Base-by-base conservation (phyloP, 257 asterid species). In the Scutellaria galericulata region DNA sequence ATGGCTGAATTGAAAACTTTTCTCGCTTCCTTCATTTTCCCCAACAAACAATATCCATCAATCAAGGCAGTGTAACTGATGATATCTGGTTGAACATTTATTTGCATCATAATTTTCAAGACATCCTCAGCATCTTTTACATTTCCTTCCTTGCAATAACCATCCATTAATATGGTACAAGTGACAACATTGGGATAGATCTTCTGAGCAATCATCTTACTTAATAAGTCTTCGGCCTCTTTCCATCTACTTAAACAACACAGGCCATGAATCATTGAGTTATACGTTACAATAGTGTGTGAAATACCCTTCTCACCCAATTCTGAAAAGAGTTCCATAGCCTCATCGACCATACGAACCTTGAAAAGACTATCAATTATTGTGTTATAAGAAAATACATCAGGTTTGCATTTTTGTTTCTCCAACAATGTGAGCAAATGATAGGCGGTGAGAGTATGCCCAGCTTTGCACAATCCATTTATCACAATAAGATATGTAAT, bases 201-300 rank as follows among this genome's bases (percentile, higher is more conserved):
- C 31, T 9, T 8, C 5, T 18, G 24, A 15, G 37, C 59, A 4
- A 53, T 22, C 59, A 53, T 53, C 35, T 53, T 3, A 53, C 10
- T 53, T 22, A 18, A 53, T 27, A 53, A 53, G 24, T 9, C 4
- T 0, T 44, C 48, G 7, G 10, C 48, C 48, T 44, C 48, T 44
- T 44, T 44, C 48, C 9, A 7, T 44, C 48, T 44, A 44, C 48
- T 2, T 0, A 44, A 44, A 44, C 48, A 7, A 7, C 48, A 44
- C 10, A 44, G 7, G 1, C 80, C 35, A 1, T 15, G 59, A 14
- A 53, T 53, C 31, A 14, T 61, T 2, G 65, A 67, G 55, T 5
- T 68, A 18, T 66, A 76, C 24, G 58, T 65, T 5, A 7, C 52
- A 51, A 74, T 37, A 45, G 48, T 0, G 0, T 63, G 55, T 5